Conservation (phyloP, 495 filamentous ascomycete species). For the Daldinia grandis region DNA sequence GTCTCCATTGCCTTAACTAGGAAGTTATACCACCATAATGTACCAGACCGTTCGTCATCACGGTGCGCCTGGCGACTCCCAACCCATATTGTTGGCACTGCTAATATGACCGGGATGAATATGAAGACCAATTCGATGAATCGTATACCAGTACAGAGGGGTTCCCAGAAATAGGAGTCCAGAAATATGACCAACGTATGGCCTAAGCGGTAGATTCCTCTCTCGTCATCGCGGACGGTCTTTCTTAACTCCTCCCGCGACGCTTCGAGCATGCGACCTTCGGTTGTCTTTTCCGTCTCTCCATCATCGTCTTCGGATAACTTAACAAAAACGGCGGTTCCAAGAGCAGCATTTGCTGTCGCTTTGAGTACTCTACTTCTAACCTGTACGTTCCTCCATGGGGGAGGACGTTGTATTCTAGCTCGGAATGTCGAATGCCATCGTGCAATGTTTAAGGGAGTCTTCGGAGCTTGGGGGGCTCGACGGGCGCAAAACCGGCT, state of each 20-base stretch:
- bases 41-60: slow-evolving; percentile 76
- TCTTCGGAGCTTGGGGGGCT: slow-evolving; percentile 24
- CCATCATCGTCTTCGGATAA: slow-evolving; percentile 71
- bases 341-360: slow-evolving; percentile 60
- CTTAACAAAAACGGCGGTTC: slow-evolving; percentile 70
- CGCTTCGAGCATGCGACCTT: slow-evolving; percentile 84
- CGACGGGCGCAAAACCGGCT: slow-evolving; percentile 44
- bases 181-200: slow-evolving; percentile 67
- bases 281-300: slow-evolving; percentile 71
- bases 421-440: slow-evolving; percentile 33
- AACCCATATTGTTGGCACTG: slow-evolving; percentile 83
- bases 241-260: slow-evolving; percentile 80
- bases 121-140: slow-evolving; percentile 87
- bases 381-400: slow-evolving; percentile 1
- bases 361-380: slow-evolving; percentile 53
- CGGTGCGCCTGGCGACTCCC: slow-evolving; percentile 66
- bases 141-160: slow-evolving; percentile 83
- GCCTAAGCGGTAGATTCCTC: slow-evolving; percentile 61
- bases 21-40: slow-evolving; percentile 95
- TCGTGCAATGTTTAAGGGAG: slow-evolving; percentile 23
- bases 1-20: slow-evolving; percentile 90
- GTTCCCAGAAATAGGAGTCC: slow-evolving; percentile 81
- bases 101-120: slow-evolving; percentile 86
- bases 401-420: background rate
- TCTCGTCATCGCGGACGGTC: slow-evolving; percentile 66